phyloP scores from a whole-genome alignment of 1,139 yeast genomes.

The Geotrichum reessii region DNA sequence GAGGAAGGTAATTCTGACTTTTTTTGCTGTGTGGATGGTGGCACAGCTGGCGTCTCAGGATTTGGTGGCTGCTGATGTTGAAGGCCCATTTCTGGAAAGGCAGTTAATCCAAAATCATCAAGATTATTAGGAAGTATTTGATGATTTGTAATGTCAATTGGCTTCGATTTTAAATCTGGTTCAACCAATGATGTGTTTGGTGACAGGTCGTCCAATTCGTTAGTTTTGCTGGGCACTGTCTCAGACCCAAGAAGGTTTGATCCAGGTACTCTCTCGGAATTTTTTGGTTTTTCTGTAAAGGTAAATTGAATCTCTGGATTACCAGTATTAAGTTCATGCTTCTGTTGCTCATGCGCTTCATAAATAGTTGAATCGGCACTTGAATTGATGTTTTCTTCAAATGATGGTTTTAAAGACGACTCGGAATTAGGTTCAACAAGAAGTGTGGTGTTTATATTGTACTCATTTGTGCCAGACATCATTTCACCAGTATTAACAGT shows the following conservation, averaged over 20 bases:
- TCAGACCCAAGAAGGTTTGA: not conserved
- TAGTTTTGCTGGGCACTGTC: not conserved
- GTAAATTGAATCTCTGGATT: not conserved
- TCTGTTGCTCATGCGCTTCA: not conserved
- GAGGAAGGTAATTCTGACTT: too few species aligned
- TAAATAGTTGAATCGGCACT: not conserved
- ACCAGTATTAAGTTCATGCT: not conserved
- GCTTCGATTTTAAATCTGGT: not conserved
- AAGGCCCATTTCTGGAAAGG: not conserved
- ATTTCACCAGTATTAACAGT: not conserved
- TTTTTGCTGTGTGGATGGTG: not conserved
- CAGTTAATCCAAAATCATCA: not conserved
- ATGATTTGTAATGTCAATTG: not conserved
- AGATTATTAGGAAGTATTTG: not conserved
- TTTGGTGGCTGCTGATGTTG: not conserved
- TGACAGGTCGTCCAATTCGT: not conserved
- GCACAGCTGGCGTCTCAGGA: not conserved
- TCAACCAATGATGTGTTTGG: not conserved
- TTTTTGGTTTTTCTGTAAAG: not conserved
- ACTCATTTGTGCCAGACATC: not conserved
- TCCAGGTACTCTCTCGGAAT: not conserved
- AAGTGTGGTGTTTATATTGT: not conserved
- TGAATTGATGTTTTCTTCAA: not conserved
- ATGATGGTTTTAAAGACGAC: not conserved
- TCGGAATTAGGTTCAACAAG: not conserved